These are phyloP conservation scores for Calonectria henricotiae DNA, from an alignment of 2,329 filamentous ascomycete genomes.

Conservation along the genomic window DNA sequence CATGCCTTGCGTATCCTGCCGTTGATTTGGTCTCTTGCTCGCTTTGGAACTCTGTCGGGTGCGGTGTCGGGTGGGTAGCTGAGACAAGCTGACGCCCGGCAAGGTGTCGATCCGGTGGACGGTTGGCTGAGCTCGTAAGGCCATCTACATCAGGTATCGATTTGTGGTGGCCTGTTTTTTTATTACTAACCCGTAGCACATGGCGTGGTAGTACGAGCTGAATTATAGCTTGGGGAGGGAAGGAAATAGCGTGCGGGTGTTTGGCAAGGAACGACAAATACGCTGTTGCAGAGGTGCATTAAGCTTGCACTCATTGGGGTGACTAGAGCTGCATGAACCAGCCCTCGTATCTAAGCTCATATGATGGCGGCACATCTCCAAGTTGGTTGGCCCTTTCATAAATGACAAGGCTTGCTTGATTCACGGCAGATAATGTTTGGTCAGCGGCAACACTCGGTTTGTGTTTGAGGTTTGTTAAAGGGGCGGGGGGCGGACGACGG, in stretches of 20 bases:
- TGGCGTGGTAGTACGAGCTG: conserved; percentile 10
- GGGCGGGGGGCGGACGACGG: neutral
- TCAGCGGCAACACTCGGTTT: neutral
- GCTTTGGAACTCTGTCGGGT: neutral
- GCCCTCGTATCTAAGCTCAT: conserved; percentile 16
- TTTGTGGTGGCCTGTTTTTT: conserved; percentile 7
- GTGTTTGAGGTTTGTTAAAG: neutral
- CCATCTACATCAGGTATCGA: conserved; percentile 7
- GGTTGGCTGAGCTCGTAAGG: conserved; percentile 6
- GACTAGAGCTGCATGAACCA: conserved; percentile 22
- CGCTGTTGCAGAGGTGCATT: conserved; percentile 10
- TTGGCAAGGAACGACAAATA: conserved; percentile 12
- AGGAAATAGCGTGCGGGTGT: too few species aligned
- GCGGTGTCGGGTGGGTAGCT: neutral
- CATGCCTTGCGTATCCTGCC: too few species aligned
- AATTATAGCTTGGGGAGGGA: neutral
- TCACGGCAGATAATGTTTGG: neutral
- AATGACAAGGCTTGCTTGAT: conserved; percentile 5
- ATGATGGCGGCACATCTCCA: neutral
- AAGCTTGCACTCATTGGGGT: conserved; percentile 1
- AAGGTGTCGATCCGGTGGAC: conserved; percentile 10
- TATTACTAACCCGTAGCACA: conserved; percentile 10
- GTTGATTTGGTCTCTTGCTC: too few species aligned
- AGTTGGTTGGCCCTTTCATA: conserved; percentile 8
- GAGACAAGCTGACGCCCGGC: conserved; percentile 1